Conservation (phyloP, 257 asterid genomes). For the Ocimum tenuiflorum region DNA sequence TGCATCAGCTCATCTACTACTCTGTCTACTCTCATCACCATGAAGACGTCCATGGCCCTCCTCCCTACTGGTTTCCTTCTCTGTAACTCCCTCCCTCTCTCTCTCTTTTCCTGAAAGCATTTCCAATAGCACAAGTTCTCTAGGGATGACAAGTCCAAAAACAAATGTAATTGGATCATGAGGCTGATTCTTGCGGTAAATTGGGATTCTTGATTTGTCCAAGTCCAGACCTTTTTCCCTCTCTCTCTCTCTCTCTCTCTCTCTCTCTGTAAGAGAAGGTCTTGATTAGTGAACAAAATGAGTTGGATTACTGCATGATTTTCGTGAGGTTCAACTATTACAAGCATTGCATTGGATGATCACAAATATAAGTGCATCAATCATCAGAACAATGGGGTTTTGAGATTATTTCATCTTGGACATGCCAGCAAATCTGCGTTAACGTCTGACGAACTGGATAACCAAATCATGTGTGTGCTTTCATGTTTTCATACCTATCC, state of each 20-base stretch:
- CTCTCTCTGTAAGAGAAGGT: too few relatives aligned
- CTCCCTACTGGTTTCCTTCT: constrained; percentile 86
- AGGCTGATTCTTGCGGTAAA: not conserved
- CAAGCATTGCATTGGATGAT: not conserved
- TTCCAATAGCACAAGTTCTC: not conserved
- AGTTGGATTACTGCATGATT: not conserved
- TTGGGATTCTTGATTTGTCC: not conserved
- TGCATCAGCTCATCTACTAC: constrained; percentile 70
- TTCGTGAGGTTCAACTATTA: not conserved
- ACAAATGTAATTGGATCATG: not conserved
- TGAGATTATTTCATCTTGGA: not conserved
- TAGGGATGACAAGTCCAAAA: not conserved
- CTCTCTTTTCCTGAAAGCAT: not conserved
- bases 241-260: not conserved
- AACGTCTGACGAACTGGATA: too few relatives aligned
- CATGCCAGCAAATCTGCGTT: too few relatives aligned
- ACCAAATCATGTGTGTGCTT: too few relatives aligned
- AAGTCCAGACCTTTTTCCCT: not conserved
- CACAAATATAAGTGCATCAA: not conserved
- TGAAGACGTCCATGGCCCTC: constrained; percentile 56
- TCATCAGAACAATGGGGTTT: not conserved
- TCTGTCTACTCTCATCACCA: constrained; percentile 44
- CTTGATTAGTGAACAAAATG: too few relatives aligned
- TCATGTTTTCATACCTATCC: too few relatives aligned
- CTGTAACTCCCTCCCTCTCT: constrained; percentile 32